phyloP scores from a whole-genome alignment of 164 flowering plant genomes.

The Protea cynaroides region DNA sequence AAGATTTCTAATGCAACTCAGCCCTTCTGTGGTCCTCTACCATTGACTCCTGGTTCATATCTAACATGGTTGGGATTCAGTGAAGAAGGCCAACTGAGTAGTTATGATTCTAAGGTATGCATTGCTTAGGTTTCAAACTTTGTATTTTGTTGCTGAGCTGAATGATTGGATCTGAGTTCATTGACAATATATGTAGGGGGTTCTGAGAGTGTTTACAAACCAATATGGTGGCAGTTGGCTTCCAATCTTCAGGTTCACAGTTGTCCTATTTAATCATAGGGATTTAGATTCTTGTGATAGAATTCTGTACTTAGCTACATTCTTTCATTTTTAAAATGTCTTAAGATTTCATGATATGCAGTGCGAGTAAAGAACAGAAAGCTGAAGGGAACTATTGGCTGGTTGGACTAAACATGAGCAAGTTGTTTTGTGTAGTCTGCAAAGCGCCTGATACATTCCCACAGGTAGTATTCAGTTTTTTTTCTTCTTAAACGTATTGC shows the following conservation, averaged over 20 bases:
- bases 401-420: constrained; percentile 72
- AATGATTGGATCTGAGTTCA: constrained; percentile 12
- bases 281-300: not conserved
- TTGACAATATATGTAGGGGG: constrained; percentile 47
- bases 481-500: not conserved
- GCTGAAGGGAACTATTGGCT: constrained; percentile 80
- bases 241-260: constrained; percentile 79
- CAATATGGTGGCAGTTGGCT: constrained; percentile 94
- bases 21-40: constrained; percentile 56
- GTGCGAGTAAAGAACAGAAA: constrained; percentile 63
- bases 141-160: not conserved
- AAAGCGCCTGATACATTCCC: constrained; percentile 72
- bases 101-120: constrained; percentile 91
- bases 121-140: not conserved
- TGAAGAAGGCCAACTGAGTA: constrained; percentile 86
- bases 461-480: constrained; percentile 38
- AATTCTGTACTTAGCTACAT: not conserved
- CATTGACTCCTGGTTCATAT: constrained; percentile 78
- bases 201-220: constrained; percentile 65
- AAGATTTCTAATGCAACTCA: constrained; percentile 54
- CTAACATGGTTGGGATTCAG: constrained; percentile 92
- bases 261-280: constrained; percentile 1
- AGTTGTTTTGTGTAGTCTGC: constrained; percentile 80
- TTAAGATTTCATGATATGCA: constrained; percentile 23
- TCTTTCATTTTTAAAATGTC: not conserved